Evolutionary conservation across 1,284 basidiomycete species (phyloP).

Genomic region (Pisolithus thermaeus): DNA sequence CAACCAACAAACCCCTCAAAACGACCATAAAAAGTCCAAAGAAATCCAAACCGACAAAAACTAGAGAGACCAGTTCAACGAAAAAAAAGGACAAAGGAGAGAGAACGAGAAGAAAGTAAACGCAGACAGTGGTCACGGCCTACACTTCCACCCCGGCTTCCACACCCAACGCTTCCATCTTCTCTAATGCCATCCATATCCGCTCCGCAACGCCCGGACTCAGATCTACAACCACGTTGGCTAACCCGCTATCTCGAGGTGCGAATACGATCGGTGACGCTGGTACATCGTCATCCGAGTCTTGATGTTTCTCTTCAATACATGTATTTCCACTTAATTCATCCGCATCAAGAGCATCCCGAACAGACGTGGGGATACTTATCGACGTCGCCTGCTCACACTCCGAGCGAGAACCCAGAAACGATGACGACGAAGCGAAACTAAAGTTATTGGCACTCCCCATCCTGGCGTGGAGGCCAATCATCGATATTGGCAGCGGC

Average conservation of each 20-base stretch:
- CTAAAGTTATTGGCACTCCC: neutral
- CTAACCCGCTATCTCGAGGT: neutral
- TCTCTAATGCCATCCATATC: conserved; percentile 19
- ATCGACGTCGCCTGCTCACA: conserved; percentile 13
- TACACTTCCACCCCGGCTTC: no score
- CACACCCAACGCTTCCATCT: conserved; percentile 15
- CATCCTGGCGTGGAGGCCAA: neutral
- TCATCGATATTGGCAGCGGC: neutral
- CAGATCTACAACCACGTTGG: neutral
- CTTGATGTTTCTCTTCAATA: no score
- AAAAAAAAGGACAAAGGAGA: no score
- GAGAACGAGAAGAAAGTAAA: neutral
- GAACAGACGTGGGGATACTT: conserved; percentile 16
- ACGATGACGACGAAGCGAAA: conserved; percentile 8
- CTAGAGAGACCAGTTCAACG: no score
- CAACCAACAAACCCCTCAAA: no score
- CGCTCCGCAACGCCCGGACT: conserved; percentile 2
- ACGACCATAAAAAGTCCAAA: no score
- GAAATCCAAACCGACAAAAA: no score
- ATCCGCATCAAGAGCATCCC: neutral
- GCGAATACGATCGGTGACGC: neutral
- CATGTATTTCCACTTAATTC: neutral
- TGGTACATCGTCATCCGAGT: neutral
- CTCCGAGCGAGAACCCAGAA: conserved; percentile 12
- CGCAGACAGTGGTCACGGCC: neutral